These are phyloP conservation scores for Coffea eugenioides DNA, from an alignment of 257 asterid species.

Conservation along the genomic window DNA sequence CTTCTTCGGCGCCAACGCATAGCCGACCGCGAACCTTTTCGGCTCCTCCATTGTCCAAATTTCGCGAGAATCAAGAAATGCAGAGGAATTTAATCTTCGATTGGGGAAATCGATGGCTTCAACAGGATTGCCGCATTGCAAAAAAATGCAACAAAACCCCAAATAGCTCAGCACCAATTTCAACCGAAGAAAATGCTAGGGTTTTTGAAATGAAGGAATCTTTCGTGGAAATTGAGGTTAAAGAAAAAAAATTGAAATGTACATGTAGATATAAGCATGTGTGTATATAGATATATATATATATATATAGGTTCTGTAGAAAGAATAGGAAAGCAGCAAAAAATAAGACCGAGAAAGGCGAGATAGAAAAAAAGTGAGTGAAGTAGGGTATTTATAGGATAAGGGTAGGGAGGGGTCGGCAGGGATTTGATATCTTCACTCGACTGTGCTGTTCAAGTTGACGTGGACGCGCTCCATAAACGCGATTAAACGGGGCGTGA, in stretches of 20 bases:
- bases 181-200: not conserved
- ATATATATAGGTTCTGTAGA: not conserved
- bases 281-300: not conserved
- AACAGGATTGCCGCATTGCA: not conserved
- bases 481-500: too few relatives aligned
- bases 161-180: not conserved
- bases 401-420: not conserved
- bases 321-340: not conserved
- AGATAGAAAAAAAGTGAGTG: not conserved
- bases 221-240: not conserved
- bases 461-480: too few relatives aligned
- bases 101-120: not conserved
- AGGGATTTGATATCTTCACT: not conserved
- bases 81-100: not conserved
- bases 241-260: not conserved
- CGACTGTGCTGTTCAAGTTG: too few relatives aligned
- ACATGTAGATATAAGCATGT: not conserved
- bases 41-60: slow-evolving; percentile 36
- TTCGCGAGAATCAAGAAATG: not conserved
- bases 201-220: slow-evolving; percentile 10
- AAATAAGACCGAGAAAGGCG: not conserved
- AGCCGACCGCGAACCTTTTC: slow-evolving; percentile 56
- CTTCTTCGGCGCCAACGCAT: slow-evolving; percentile 78
- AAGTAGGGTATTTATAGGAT: slow-evolving; percentile 14
- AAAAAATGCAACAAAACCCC: not conserved